phyloP scores from a whole-genome alignment of 176 grass and related monocot genomes.

The Canna indica region DNA sequence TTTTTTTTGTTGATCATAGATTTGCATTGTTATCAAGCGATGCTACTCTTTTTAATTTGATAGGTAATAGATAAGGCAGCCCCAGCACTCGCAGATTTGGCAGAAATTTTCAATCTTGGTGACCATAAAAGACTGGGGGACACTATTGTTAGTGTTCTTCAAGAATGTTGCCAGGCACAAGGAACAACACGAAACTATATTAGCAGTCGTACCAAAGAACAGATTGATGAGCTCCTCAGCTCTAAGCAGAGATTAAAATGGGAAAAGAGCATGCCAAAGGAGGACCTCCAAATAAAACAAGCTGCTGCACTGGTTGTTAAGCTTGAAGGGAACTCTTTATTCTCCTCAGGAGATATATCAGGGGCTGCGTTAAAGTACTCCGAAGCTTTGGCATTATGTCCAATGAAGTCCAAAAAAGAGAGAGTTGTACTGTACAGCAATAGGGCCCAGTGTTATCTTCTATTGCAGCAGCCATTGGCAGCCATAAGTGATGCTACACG shows the following conservation, averaged over 20 bases:
- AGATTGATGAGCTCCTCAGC: conserved; percentile 68
- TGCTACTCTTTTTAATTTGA: conserved; percentile 3
- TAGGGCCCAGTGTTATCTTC: conserved; percentile 89
- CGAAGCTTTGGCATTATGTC: conserved; percentile 84
- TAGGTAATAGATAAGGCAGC: conserved; percentile 89
- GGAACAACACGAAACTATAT: conserved; percentile 37
- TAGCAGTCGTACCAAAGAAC: conserved; percentile 52
- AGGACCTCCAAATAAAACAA: conserved; percentile 97
- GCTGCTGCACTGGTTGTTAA: conserved; percentile 95
- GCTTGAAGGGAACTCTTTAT: conserved; percentile 95
- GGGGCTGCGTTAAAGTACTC: conserved; percentile 89
- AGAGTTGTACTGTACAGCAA: conserved; percentile 96
- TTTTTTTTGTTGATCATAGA: background rate
- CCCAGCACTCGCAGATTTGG: conserved; percentile 66
- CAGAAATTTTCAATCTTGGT: conserved; percentile 56
- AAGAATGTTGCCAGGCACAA: conserved; percentile 52
- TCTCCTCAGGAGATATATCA: conserved; percentile 86
- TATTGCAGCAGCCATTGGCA: conserved; percentile 79
- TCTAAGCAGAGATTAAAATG: conserved; percentile 72
- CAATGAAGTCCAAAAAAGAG: conserved; percentile 99
- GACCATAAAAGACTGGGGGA: conserved; percentile 84
- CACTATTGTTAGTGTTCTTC: conserved; percentile 59
- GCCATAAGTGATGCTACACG: conserved; percentile 86
- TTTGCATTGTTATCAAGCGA: background rate
- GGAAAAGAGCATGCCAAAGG: conserved; percentile 94